Base-by-base conservation (phyloP, 2,329 filamentous ascomycete species). In the Nemania diffusa region DNA sequence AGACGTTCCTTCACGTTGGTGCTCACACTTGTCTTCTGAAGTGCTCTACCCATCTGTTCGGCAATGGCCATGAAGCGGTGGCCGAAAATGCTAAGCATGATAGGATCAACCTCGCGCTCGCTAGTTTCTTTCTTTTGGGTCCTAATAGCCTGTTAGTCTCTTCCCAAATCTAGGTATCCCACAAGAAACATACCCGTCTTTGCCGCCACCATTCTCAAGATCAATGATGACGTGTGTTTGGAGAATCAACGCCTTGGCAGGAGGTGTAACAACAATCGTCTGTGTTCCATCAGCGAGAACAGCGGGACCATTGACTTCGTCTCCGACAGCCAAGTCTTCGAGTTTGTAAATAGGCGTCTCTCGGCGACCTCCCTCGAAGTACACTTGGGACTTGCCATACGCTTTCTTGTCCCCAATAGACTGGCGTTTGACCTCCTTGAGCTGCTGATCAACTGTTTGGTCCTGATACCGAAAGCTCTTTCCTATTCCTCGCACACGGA, bases 211-310 rank as follows among this genome's bases (percentile, higher is more conserved):
- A 53, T 89, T 89, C 62, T 90, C 88, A 46, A 96, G 87, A 71
- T 97, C 93, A 75, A 97, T 94, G 6, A 97, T 86, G 7, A 97
- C 93, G 74, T 97, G 95, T 0, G 94, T 97, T 69, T 93, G 86
- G 20, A 97, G 89, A 34, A 97, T 84, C 26, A 94, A 81, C 0
- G 94, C 95, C 24, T 88, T 88, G 2, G 93, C 88, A 32, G 87
- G 87, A 0, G 94, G 95, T 0, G 92, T 92, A 2, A 97, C 90
- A 0, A 97, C 92, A 69, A 98, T 96, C 0, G 95, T 98, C 79
- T 97, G 95, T 0, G 92, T 94, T 8, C 91, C 91, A 75, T 95
- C 94, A 1, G 93, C 93, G 65, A 97, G 86, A 80, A 97, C 92
- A 0, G 94, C 94, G 0, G 94, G 94, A 0, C 94, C 94, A 56